Percentiles rank a stretch among this genome's conserved stretches.
Conservation (phyloP, 164 flowering plant species). For the Buxus sempervirens region DNA sequence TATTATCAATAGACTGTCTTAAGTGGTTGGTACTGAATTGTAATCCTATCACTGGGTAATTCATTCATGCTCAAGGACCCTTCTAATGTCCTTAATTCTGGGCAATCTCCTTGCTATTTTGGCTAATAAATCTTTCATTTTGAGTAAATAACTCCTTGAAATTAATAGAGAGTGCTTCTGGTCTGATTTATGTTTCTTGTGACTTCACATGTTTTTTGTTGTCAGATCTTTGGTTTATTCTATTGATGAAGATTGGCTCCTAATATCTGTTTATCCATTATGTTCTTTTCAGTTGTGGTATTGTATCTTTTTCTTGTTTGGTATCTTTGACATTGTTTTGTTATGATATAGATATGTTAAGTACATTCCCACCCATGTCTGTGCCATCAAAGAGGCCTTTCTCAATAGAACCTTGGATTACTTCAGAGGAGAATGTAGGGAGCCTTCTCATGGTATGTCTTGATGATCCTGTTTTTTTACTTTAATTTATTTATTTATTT, state of each 20-base stretch:
- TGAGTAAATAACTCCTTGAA: too few species aligned
- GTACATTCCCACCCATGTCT: slow-evolving; percentile 62
- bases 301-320: slow-evolving; percentile 2
- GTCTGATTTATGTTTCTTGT: background rate
- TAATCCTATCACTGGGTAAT: too few species aligned
- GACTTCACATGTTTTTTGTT: too few species aligned
- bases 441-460: slow-evolving; percentile 84
- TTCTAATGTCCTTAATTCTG: too few species aligned
- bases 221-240: background rate
- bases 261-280: background rate
- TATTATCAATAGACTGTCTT: too few species aligned
- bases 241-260: background rate
- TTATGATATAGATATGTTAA: slow-evolving; percentile 48
- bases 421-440: slow-evolving; percentile 77
- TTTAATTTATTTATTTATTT: too few species aligned
- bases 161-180: background rate
- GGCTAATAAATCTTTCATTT: too few species aligned
- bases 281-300: background rate
- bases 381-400: slow-evolving; percentile 67
- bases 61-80: too few species aligned
- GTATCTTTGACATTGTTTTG: slow-evolving; percentile 11
- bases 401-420: slow-evolving; percentile 63
- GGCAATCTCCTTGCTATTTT: too few species aligned
- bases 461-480: background rate
- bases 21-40: too few species aligned